phyloP scores from a whole-genome alignment of 1,284 basidiomycete genomes.

The Trametes hirsuta region DNA sequence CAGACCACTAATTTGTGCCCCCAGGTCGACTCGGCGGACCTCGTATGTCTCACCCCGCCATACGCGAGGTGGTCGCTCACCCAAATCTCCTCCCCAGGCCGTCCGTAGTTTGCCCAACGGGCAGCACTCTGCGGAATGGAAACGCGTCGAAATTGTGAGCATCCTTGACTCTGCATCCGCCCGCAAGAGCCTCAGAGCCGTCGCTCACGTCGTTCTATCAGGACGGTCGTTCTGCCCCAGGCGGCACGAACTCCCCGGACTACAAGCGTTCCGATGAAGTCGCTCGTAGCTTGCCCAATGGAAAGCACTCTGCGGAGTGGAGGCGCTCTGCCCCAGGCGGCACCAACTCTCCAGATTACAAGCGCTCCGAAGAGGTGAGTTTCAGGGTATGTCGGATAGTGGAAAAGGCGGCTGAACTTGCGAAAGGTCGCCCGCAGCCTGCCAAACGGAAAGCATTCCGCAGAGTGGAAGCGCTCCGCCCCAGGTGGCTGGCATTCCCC shows the following conservation, averaged over 20 bases:
- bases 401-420: no score
- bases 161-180: not conserved
- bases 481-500: not conserved
- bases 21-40: slow-evolving; percentile 12
- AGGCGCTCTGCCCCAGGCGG: not conserved
- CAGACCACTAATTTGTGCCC: not conserved
- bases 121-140: not conserved
- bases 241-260: not conserved
- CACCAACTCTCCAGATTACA: not conserved
- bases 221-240: not conserved
- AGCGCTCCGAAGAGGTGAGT: not conserved
- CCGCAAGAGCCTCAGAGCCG: no score
- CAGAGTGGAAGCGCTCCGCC: not conserved
- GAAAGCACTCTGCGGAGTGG: not conserved
- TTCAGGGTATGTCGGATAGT: not conserved
- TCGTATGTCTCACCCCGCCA: slow-evolving; percentile 11
- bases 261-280: not conserved
- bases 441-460: not conserved
- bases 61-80: not conserved
- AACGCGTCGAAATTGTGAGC: not conserved
- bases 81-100: not conserved
- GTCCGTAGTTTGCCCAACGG: not conserved
- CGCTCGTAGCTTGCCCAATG: not conserved
- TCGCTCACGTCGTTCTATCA: not conserved
- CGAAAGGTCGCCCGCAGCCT: not conserved